phyloP scores from a whole-genome alignment of 257 asterid genomes.

The Petunia secreta region DNA sequence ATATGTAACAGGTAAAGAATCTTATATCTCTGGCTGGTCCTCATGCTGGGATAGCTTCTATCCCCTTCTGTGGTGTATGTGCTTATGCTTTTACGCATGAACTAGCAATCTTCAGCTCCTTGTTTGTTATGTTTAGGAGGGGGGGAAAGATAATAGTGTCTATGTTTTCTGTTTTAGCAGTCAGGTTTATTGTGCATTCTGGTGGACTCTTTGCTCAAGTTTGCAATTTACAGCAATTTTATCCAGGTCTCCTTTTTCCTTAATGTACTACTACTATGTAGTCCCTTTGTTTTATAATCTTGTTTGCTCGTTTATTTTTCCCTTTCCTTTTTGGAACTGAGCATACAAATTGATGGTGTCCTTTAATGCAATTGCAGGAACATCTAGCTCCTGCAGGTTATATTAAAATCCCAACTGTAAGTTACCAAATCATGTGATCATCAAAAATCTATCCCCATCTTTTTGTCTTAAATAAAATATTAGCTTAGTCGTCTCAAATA shows the following conservation, averaged over 20 bases:
- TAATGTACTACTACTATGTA: slow-evolving; percentile 5
- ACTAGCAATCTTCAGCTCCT: background rate
- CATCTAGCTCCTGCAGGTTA: slow-evolving; percentile 82
- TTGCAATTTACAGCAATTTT: slow-evolving; percentile 65
- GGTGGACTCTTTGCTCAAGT: slow-evolving; percentile 61
- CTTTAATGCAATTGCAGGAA: slow-evolving; percentile 60
- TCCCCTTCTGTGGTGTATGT: slow-evolving; percentile 88
- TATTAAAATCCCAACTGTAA: slow-evolving; percentile 87
- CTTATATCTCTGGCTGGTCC: slow-evolving; percentile 91
- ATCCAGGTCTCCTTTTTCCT: slow-evolving; percentile 62
- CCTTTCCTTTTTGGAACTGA: background rate
- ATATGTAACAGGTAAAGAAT: slow-evolving; percentile 71
- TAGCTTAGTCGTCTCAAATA: background rate
- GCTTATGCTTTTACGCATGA: background rate
- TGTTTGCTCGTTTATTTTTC: background rate
- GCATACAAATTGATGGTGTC: slow-evolving; percentile 28
- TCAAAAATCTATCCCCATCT: background rate
- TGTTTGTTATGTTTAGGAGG: background rate
- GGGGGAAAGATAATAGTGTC: background rate
- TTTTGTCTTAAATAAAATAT: background rate
- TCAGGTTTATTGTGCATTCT: slow-evolving; percentile 63
- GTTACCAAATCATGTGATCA: slow-evolving; percentile 29
- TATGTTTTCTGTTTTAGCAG: slow-evolving; percentile 50
- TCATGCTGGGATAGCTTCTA: slow-evolving; percentile 90
- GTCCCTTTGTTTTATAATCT: background rate